Base-by-base conservation (phyloP, 345 rosid species). In the Noccaea caerulescens region DNA sequence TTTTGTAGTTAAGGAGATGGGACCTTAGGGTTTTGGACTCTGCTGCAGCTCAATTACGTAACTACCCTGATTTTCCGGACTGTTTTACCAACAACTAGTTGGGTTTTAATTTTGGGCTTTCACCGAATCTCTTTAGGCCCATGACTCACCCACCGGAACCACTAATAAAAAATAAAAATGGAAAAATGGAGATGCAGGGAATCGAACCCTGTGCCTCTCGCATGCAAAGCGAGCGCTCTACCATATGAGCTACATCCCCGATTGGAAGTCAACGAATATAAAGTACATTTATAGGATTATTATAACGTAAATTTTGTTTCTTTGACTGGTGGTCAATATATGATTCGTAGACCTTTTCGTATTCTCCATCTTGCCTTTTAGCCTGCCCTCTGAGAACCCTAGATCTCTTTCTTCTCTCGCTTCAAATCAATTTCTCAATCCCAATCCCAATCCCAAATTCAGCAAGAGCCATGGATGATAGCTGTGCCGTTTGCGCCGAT, bases 191-290 rank as follows among this genome's bases (percentile, higher is more conserved):
- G 73, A 67, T 52, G 63, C 78, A 67, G 68, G 63, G 68, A 60
- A 74, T 74, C 73, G 78, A 74, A 75, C 78, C 78, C 78, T 60
- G 73, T 67, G 84, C 90, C 95, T 90, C 95, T 80, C 92, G 88
- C 92, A 88, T 88, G 92, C 97, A 85, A 90, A 84, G 92, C 92
- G 85, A 81, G 89, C 92, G 92, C 95, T 88, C 86, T 83, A 88
- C 97, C 95, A 86, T 83, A 41, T 67, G 78, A 74, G 78, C 78
- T 74, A 67, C 73, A 67, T 67, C 73, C 71, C 76, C 75, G 0
- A 27, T 3, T 27, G 30, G 0, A 27, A 27, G 30, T 27, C 30
- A 27, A 27, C 30, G 30, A 2, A 2, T 27, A 3, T 3, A 3
- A 25, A 25, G 2, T 25, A 2, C 2, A 27, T 27, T 27, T 27